Conservation (phyloP, 2,329 filamentous ascomycete species). For the Beauveria caledonica region DNA sequence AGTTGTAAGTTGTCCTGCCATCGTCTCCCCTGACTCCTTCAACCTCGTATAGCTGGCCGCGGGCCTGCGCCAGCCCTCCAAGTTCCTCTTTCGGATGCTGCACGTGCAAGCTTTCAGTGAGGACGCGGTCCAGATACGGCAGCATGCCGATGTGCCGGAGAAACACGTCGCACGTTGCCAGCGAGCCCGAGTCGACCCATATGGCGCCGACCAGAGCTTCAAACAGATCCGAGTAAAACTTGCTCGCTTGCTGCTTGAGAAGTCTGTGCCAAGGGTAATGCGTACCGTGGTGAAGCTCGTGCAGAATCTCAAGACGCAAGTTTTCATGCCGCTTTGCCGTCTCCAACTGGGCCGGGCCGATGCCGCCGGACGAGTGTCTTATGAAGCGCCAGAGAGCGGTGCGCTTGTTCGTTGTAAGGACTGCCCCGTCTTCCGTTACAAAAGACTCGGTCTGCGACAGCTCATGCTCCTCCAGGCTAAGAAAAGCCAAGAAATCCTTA, state of each 20-base stretch:
- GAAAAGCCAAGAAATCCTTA: slow-evolving; percentile 68
- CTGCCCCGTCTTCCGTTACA: slow-evolving; percentile 10
- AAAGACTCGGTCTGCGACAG: slow-evolving; percentile 17
- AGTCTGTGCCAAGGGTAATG: slow-evolving; percentile 74
- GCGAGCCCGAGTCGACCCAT: slow-evolving; percentile 67
- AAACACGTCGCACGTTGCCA: slow-evolving; percentile 52
- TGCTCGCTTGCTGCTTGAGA: slow-evolving; percentile 55
- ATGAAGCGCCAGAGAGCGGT: slow-evolving; percentile 62
- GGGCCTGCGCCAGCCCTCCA: slow-evolving; percentile 44
- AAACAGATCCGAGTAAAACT: slow-evolving; percentile 77
- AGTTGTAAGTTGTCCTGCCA: slow-evolving; percentile 28
- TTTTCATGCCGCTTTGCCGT: slow-evolving; percentile 37
- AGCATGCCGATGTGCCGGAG: slow-evolving; percentile 58
- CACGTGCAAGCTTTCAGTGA: slow-evolving; percentile 50
- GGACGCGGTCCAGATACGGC: slow-evolving; percentile 49
- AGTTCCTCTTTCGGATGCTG: slow-evolving; percentile 62
- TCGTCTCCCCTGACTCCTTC: slow-evolving; percentile 18
- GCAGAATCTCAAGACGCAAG: slow-evolving; percentile 40
- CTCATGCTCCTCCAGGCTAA: slow-evolving; percentile 51
- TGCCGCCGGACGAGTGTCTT: slow-evolving; percentile 43
- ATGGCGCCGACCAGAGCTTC: slow-evolving; percentile 76
- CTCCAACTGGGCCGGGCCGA: slow-evolving; percentile 38
- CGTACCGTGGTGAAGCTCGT: slow-evolving; percentile 38
- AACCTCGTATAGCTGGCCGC: slow-evolving; percentile 47
- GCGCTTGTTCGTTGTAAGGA: slow-evolving; percentile 16